phyloP scores from a whole-genome alignment of 2,329 filamentous ascomycete genomes.

The Fusarium ramigenum region DNA sequence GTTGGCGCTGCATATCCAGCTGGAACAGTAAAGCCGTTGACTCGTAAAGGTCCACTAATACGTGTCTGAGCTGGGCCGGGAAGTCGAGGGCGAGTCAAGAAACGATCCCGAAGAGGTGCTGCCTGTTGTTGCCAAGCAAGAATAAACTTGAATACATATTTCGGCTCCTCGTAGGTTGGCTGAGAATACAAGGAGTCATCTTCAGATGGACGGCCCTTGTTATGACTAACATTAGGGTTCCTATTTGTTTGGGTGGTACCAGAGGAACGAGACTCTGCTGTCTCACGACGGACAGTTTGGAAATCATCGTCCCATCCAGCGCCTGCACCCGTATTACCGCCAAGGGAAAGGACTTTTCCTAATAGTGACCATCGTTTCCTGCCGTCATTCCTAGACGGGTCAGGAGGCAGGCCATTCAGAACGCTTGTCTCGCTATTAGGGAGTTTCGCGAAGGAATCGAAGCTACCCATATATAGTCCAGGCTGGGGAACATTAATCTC shows the following conservation, averaged over 20 bases:
- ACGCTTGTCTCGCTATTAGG: conserved; percentile 36
- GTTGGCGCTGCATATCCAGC: conserved; percentile 55
- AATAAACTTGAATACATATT: conserved; percentile 78
- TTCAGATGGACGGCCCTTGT: conserved; percentile 55
- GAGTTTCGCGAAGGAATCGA: conserved; percentile 56
- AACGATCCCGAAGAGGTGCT: conserved; percentile 65
- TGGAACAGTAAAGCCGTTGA: conserved; percentile 51
- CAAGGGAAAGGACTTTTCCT: conserved; percentile 66
- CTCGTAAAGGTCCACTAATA: conserved; percentile 56
- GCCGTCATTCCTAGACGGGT: conserved; percentile 49
- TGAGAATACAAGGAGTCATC: conserved; percentile 64
- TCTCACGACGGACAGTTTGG: conserved; percentile 60
- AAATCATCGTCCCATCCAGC: conserved; percentile 55
- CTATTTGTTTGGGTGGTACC: conserved; percentile 40
- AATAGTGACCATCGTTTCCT: conserved; percentile 73
- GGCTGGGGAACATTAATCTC: conserved; percentile 65
- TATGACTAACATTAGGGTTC: conserved; percentile 43
- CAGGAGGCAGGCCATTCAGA: conserved; percentile 40
- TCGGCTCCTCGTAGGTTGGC: conserved; percentile 63
- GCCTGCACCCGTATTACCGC: conserved; percentile 28
- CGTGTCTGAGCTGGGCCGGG: conserved; percentile 75
- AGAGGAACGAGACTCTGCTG: conserved; percentile 55
- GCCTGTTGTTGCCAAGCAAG: conserved; percentile 71
- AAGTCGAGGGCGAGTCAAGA: conserved; percentile 74
- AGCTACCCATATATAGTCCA: conserved; percentile 57